A percentile compares a stretch with the other conserved stretches of the same genome.
Evolutionary conservation across 208 protist species (phyloP).

Genomic region (Spironucleus salmonicida): DNA sequence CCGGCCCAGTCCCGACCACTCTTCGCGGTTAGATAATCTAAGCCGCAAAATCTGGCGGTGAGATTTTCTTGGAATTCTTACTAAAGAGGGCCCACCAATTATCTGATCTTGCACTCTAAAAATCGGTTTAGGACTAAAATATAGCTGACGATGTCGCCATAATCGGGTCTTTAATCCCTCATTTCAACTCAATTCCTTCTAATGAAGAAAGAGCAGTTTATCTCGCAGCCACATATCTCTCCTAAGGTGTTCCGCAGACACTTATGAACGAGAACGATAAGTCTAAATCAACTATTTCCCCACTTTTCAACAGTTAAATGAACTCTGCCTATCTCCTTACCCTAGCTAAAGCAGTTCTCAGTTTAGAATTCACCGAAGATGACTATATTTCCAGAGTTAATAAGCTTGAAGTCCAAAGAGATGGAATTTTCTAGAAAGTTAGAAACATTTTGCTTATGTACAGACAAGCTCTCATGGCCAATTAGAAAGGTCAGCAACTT

Average conservation of each 20-base stretch:
- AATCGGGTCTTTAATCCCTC: not conserved
- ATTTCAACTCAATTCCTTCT: not conserved
- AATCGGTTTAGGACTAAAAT: not conserved
- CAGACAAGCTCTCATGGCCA: conserved; percentile 10
- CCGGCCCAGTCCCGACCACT: too few relatives aligned
- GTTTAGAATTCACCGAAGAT: not conserved
- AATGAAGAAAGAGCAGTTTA: not conserved
- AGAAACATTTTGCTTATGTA: not conserved
- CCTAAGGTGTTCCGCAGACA: not conserved
- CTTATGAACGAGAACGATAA: not conserved
- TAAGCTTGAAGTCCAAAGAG: not conserved
- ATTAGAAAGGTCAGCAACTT: not conserved
- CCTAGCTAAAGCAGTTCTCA: not conserved
- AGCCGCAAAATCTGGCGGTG: not conserved
- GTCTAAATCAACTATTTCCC: not conserved
- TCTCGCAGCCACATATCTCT: not conserved
- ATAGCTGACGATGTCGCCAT: not conserved
- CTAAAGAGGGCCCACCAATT: not conserved
- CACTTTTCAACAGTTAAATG: not conserved
- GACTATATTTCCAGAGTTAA: not conserved
- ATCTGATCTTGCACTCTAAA: not conserved
- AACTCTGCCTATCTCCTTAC: not conserved
- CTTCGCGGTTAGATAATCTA: not conserved
- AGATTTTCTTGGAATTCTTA: conserved; percentile 10
- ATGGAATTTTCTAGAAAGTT: not conserved